phyloP scores from a whole-genome alignment of 352 stramenopile genomes.

The Globisporangium camurandrum region DNA sequence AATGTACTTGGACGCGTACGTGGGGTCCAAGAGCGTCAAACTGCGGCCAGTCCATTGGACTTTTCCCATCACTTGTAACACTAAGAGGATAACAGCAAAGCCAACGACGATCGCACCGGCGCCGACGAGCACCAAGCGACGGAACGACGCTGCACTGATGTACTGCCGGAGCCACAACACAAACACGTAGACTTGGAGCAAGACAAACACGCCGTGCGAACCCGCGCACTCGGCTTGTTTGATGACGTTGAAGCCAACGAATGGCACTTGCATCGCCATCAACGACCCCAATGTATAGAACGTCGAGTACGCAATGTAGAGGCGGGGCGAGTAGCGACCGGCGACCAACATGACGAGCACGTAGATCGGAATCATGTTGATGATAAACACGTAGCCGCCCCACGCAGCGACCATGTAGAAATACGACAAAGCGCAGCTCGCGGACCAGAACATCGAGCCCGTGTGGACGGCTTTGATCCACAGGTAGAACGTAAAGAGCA shows the following conservation, averaged over 20 bases:
- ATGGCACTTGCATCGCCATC: slow-evolving; percentile 96
- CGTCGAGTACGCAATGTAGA: slow-evolving; percentile 96
- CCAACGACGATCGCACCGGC: slow-evolving; percentile 45
- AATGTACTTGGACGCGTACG: slow-evolving; percentile 92
- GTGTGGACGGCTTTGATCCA: slow-evolving; percentile 94
- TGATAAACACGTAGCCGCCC: slow-evolving; percentile 98
- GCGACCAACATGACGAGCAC: slow-evolving; percentile 91
- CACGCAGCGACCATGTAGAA: slow-evolving; percentile 97
- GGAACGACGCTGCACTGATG: slow-evolving; percentile 69
- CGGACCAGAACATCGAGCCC: slow-evolving; percentile 83
- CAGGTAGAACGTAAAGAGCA: slow-evolving; percentile 97
- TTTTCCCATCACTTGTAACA: slow-evolving; percentile 78
- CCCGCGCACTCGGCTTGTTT: slow-evolving; percentile 80
- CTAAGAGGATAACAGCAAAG: slow-evolving; percentile 49
- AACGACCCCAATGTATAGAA: slow-evolving; percentile 96
- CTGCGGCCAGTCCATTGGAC: slow-evolving; percentile 88
- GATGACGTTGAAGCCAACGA: slow-evolving; percentile 96
- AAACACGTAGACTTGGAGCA: slow-evolving; percentile 82
- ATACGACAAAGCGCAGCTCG: slow-evolving; percentile 88
- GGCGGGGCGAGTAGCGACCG: slow-evolving; percentile 87
- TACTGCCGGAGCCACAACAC: slow-evolving; percentile 70
- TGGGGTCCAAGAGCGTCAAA: slow-evolving; percentile 87
- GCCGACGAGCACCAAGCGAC: slow-evolving; percentile 58
- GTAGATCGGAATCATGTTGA: slow-evolving; percentile 98
- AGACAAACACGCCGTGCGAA: slow-evolving; percentile 91